These are phyloP conservation scores for Didymella lethalis DNA, from an alignment of 2,329 filamentous ascomycete species.

Conservation along the genomic window DNA sequence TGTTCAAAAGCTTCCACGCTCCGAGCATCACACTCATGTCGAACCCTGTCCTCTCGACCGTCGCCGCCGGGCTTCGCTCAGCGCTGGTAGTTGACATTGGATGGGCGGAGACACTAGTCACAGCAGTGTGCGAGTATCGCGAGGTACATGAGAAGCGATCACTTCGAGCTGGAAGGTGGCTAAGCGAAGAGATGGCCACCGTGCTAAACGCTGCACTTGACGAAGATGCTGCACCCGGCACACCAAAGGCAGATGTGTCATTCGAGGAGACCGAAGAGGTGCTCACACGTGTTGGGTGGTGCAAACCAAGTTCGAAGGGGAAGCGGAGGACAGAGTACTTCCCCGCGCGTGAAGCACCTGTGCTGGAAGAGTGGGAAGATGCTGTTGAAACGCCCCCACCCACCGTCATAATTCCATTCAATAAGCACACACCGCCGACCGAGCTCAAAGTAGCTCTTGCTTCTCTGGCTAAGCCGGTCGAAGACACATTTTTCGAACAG, in stretches of 20 bases:
- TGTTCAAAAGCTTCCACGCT: constrained; percentile 83
- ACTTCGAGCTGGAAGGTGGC: constrained; percentile 74
- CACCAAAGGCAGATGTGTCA: constrained; percentile 40
- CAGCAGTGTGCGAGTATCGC: constrained; percentile 87
- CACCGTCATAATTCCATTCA: constrained; percentile 45
- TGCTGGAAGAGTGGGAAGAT: constrained; percentile 56
- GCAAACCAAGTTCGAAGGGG: constrained; percentile 52
- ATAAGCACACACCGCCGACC: constrained; percentile 49
- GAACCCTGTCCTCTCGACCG: constrained; percentile 73
- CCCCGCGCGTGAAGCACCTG: constrained; percentile 46
- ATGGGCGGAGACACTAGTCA: constrained; percentile 88
- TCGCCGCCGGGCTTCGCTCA: constrained; percentile 84
- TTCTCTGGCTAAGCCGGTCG: constrained; percentile 75
- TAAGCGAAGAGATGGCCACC: constrained; percentile 74
- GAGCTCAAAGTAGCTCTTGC: constrained; percentile 73
- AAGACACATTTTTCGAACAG: constrained; percentile 74
- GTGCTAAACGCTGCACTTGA: constrained; percentile 62
- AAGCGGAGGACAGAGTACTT: constrained; percentile 46
- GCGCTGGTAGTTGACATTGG: constrained; percentile 88
- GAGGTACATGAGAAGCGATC: constrained; percentile 77
- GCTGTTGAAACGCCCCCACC: constrained; percentile 46
- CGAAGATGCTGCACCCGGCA: constrained; percentile 36
- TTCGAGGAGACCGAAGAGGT: constrained; percentile 88
- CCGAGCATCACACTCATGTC: constrained; percentile 84
- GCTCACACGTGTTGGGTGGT: constrained; percentile 79